Conservation (phyloP, 257 asterid species). For the Verbascum thapsus region DNA sequence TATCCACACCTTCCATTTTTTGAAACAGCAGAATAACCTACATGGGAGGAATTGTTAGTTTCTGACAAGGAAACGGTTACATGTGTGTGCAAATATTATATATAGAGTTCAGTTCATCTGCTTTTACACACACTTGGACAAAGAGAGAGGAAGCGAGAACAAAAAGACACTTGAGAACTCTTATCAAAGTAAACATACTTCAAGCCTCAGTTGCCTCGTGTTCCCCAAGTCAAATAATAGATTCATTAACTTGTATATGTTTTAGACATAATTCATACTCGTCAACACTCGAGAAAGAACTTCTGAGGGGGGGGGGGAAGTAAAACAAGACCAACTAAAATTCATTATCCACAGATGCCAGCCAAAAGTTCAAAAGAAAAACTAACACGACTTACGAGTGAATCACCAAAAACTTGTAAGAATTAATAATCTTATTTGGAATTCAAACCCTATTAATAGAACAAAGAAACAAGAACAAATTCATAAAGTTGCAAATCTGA, state of each 20-base stretch:
- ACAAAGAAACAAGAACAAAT: slow-evolving; percentile 1
- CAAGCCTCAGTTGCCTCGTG: slow-evolving; percentile 1
- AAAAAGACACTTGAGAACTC: neutral
- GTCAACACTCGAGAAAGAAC: neutral
- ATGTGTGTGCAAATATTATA: neutral
- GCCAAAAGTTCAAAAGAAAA: slow-evolving; percentile 16
- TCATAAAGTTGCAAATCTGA: slow-evolving; percentile 22
- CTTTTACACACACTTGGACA: slow-evolving; percentile 3
- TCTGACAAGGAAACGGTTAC: neutral
- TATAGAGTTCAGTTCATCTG: neutral
- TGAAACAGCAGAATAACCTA: slow-evolving; percentile 78
- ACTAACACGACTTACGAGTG: neutral
- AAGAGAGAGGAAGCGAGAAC: slow-evolving; percentile 3
- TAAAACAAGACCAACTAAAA: neutral
- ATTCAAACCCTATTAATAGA: slow-evolving; percentile 6
- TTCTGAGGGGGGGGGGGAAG: neutral
- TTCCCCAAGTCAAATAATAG: slow-evolving; percentile 10
- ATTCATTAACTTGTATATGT: neutral
- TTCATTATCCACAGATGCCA: neutral
- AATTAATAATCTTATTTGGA: slow-evolving; percentile 5
- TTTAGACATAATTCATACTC: slow-evolving; percentile 8
- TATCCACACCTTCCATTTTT: slow-evolving; percentile 72
- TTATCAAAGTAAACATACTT: neutral
- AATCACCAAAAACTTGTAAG: slow-evolving; percentile 15
- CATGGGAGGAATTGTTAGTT: slow-evolving; percentile 31